A percentile compares a stretch with the other conserved stretches of the same genome.
phyloP scores from a whole-genome alignment of 2,329 filamentous ascomycete species.

The Mollisiaceae sp. region DNA sequence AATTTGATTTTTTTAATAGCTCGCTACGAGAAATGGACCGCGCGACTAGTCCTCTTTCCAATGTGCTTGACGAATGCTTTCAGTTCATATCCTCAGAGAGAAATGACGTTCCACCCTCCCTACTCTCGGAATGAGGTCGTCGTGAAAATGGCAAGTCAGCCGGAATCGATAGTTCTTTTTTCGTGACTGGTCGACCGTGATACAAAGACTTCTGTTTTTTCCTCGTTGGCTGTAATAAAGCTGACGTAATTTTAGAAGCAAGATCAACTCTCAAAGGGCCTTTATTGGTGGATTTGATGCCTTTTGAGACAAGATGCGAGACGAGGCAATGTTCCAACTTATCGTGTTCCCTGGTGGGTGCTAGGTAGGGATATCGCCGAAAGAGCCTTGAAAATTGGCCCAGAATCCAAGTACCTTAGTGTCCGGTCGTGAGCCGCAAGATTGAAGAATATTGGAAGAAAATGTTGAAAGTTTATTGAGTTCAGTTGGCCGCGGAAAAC shows the following conservation, averaged over 20 bases:
- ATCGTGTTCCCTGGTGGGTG: no score
- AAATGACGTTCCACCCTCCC: not conserved
- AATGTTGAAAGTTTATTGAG: not conserved
- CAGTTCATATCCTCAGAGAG: not conserved
- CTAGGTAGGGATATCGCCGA: no score
- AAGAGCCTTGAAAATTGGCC: no score
- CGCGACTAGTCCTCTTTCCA: not conserved
- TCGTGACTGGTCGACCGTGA: not conserved
- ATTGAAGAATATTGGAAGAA: not conserved
- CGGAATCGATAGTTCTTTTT: not conserved
- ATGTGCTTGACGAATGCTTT: not conserved
- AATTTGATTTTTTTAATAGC: not conserved
- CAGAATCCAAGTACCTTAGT: not conserved
- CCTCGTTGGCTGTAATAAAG: not conserved
- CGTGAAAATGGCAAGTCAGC: not conserved
- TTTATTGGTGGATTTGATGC: not conserved
- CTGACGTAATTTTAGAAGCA: not conserved
- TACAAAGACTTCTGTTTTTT: not conserved
- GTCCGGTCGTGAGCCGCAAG: not conserved
- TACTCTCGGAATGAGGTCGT: not conserved
- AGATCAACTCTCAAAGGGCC: not conserved
- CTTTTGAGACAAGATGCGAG: not conserved
- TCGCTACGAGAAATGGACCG: conserved; percentile 3
- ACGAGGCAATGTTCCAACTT: not conserved
- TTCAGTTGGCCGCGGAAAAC: not conserved